Evolutionary conservation across 495 filamentous ascomycete genomes (phyloP).

Genomic region (Penicillium cosmopolitanum): DNA sequence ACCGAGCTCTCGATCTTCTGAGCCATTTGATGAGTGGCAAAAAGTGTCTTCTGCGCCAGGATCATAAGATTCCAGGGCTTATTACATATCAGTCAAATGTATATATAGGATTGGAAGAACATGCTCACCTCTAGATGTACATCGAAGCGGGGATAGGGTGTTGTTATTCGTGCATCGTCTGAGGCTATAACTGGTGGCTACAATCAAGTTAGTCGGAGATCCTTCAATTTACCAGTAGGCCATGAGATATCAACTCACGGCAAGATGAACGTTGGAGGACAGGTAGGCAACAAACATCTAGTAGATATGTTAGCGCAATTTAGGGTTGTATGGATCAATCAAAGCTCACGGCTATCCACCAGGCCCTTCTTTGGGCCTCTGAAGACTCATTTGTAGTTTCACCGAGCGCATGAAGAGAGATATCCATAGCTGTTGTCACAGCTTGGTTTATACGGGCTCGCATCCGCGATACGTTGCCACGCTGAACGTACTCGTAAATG

Average conservation of each 20-base stretch:
- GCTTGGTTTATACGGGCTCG: slow-evolving; percentile 52
- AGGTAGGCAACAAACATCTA: slow-evolving; percentile 26
- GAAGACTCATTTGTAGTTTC: slow-evolving; percentile 39
- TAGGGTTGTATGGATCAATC: slow-evolving; percentile 2
- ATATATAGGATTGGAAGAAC: slow-evolving; percentile 4
- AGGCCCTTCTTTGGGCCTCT: slow-evolving; percentile 51
- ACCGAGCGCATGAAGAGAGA: slow-evolving; percentile 44
- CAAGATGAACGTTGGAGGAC: slow-evolving; percentile 20
- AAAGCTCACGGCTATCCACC: slow-evolving; percentile 56
- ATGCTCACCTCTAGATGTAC: slow-evolving; percentile 45
- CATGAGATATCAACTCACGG: slow-evolving; percentile 18
- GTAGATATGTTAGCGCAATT: slow-evolving; percentile 33
- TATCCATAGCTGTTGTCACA: slow-evolving; percentile 47
- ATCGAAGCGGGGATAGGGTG: slow-evolving; percentile 46
- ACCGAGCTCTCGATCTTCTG: slow-evolving; percentile 20
- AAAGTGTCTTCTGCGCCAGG: slow-evolving; percentile 49
- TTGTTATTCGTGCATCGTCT: slow-evolving; percentile 50
- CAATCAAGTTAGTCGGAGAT: neutral
- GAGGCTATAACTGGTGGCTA: slow-evolving; percentile 49
- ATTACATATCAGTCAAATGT: slow-evolving; percentile 3
- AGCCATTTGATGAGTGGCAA: slow-evolving; percentile 40
- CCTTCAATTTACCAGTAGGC: neutral
- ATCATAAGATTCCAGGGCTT: slow-evolving; percentile 51
- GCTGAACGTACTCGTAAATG: slow-evolving; percentile 58
- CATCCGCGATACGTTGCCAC: slow-evolving; percentile 58